Conservation (phyloP, 176 grass and related monocot genomes). For the Zea luxurians region DNA sequence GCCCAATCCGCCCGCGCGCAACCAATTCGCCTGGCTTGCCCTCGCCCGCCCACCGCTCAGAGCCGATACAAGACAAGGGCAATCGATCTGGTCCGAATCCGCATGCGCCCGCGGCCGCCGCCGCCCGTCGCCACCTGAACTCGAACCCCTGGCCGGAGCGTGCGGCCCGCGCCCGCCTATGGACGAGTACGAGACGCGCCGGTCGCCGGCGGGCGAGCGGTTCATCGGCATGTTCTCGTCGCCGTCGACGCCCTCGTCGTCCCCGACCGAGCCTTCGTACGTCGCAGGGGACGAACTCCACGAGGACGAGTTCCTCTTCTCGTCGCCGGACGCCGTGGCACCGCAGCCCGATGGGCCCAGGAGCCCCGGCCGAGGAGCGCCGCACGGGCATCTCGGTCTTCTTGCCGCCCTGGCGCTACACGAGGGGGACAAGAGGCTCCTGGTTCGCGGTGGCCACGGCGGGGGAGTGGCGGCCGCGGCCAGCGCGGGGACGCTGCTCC, state of each 20-base stretch:
- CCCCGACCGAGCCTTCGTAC: conserved; percentile 48
- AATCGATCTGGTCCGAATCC: conserved; percentile 10
- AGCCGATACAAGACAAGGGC: not conserved
- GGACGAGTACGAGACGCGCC: conserved; percentile 49
- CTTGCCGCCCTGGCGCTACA: conserved; percentile 57
- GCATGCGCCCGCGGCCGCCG: conserved; percentile 28
- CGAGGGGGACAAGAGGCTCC: conserved; percentile 48
- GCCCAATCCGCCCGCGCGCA: too few relatives aligned
- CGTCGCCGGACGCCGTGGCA: conserved; percentile 16
- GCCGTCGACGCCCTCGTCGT: conserved; percentile 52
- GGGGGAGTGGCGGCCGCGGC: conserved; percentile 6
- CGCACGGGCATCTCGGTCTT: conserved; percentile 45
- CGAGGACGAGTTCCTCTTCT: conserved; percentile 59
- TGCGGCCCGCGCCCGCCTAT: conserved; percentile 19
- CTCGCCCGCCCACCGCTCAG: conserved; percentile 5
- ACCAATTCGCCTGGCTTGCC: not conserved
- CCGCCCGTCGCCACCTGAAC: conserved; percentile 24
- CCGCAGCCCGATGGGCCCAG: not conserved
- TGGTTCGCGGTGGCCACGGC: conserved; percentile 28
- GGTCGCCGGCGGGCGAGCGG: conserved; percentile 50
- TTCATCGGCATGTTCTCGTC: conserved; percentile 60
- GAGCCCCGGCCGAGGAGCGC: conserved; percentile 28
- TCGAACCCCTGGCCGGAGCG: not conserved
- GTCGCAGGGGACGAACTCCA: conserved; percentile 48
- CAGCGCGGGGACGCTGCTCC: conserved; percentile 35